Percentiles rank a stretch among this genome's conserved stretches.
Conservation (phyloP, 2,329 filamentous ascomycete species). For the Drechslera avenae region DNA sequence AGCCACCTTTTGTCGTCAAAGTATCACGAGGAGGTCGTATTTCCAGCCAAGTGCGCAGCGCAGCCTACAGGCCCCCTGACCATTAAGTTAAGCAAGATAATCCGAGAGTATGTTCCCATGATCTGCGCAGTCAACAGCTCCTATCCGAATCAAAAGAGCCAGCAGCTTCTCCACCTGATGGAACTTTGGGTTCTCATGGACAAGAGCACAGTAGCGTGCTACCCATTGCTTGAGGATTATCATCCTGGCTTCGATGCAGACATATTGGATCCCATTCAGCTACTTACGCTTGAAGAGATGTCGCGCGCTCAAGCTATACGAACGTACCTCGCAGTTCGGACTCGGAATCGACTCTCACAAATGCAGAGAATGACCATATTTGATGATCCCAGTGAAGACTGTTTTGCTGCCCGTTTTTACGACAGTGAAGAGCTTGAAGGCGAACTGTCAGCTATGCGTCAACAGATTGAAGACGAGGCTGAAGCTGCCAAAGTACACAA, state of each 20-base stretch:
- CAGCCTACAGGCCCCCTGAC: background rate
- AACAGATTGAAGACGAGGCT: conserved; percentile 46
- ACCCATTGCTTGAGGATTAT: conserved; percentile 58
- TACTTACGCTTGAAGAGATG: conserved; percentile 57
- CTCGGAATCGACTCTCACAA: conserved; percentile 15
- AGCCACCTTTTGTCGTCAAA: conserved; percentile 18
- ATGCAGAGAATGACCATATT: conserved; percentile 53
- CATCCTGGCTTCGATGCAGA: conserved; percentile 58
- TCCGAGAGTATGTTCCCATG: conserved; percentile 12
- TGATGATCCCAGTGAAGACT: conserved; percentile 49
- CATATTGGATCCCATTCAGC: conserved; percentile 61
- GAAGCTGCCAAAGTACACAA: conserved; percentile 40
- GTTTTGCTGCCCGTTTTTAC: conserved; percentile 56
- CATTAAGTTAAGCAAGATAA: conserved; percentile 51
- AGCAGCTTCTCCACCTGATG: conserved; percentile 60
- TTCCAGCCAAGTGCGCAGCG: conserved; percentile 38
- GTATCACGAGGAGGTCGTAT: conserved; percentile 23
- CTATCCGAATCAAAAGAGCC: conserved; percentile 57
- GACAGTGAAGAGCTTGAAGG: conserved; percentile 33
- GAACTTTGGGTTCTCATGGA: conserved; percentile 66
- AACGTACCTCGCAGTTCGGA: conserved; percentile 53
- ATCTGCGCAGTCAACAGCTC: conserved; percentile 31
- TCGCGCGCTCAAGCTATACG: conserved; percentile 58
- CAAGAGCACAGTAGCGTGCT: conserved; percentile 48
- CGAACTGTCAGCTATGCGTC: conserved; percentile 38